Evolutionary conservation across 2,329 filamentous ascomycete genomes (phyloP).

Genomic region (Leptographium radiaticola): DNA sequence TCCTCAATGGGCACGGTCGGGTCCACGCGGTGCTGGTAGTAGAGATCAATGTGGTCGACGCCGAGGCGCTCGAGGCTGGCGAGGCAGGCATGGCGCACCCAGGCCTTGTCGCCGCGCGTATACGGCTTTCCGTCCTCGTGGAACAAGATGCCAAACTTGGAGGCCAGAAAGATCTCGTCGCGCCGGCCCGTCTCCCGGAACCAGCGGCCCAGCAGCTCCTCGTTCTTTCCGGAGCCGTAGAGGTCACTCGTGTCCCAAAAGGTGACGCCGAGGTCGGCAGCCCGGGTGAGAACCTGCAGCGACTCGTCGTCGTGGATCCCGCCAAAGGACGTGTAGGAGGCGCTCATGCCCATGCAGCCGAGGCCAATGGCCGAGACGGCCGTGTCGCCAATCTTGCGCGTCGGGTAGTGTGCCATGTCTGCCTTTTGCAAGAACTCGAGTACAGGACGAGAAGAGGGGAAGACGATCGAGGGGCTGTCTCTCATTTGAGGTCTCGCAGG

Average conservation of each 20-base stretch:
- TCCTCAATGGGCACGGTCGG: conserved; percentile 29
- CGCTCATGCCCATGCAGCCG: conserved; percentile 5
- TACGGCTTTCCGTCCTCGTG: conserved; percentile 13
- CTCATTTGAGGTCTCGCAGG: too few species aligned
- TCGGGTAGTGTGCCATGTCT: conserved; percentile 12
- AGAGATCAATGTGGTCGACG: conserved; percentile 35
- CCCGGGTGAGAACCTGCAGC: conserved; percentile 19
- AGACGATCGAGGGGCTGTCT: too few species aligned
- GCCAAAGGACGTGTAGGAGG: conserved; percentile 11
- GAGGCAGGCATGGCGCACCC: conserved; percentile 22
- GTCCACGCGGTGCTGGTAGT: conserved; percentile 37
- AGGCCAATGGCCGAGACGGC: conserved; percentile 22
- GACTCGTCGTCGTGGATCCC: conserved; percentile 19
- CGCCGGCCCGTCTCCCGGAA: conserved; percentile 31
- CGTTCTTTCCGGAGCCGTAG: conserved; percentile 14
- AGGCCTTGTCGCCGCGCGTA: conserved; percentile 21
- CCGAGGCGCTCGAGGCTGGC: conserved; percentile 31
- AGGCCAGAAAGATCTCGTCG: conserved; percentile 34
- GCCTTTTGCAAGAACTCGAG: too few species aligned
- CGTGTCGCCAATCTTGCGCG: conserved; percentile 24
- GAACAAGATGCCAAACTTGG: conserved; percentile 29
- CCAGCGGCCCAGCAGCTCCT: conserved; percentile 30
- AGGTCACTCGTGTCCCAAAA: conserved; percentile 31
- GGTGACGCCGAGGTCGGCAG: conserved; percentile 11
- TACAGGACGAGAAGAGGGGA: too few species aligned